Base-by-base conservation (phyloP, 768 basidiomycete genomes). In the Naematelia encephala region DNA sequence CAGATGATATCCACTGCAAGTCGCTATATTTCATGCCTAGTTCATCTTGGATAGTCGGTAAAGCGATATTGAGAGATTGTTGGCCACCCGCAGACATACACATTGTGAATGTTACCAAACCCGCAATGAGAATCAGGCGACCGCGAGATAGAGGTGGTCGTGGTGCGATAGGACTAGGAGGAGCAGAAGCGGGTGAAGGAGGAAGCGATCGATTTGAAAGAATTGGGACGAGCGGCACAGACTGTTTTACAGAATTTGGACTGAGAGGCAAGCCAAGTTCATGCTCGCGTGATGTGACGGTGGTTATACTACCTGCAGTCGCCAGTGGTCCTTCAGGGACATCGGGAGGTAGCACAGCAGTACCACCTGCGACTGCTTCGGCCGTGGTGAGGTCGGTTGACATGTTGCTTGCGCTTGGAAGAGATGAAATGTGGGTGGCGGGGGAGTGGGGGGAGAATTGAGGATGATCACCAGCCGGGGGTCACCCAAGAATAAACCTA, bases 1-100 rank as follows among this genome's bases (percentile, higher is more conserved):
- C 67, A n/a, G 66, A 66, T 4, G 73, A 47, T 2, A 77, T 62
- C 78, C 78, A 79, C 51, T 79, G 75, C 1, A 79, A 56, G 29
- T 68, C 59, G 19, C 49, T 52, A 34, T 69, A 61, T 3, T 42
- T 30, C 62, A 79, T 77, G 22, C 63, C 46, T 8, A 78, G 61
- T 10, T 78, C 78, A 12, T 25, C 47, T n/a, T 70, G 70, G n/a
- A 79, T 74, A 0, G 61, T 67, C 1, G 78, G 78, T 22, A 75
- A 57, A 12, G 68, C 64, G 26, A 75, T 74, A 29, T 61, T 71
- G 5, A 74, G 54, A 1, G 58, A 51, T 48, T 58, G 56, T 11
- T 30, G 42, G n/a, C 66, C 62, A 10, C 57, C 70, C 2, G 69
- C 52, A 5, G 58, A 59, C 47, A 71, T 51, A 25, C 45, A 43